Evolutionary conservation across 352 stramenopile genomes (phyloP).

Genomic region (Phytophthora colocasiae): DNA sequence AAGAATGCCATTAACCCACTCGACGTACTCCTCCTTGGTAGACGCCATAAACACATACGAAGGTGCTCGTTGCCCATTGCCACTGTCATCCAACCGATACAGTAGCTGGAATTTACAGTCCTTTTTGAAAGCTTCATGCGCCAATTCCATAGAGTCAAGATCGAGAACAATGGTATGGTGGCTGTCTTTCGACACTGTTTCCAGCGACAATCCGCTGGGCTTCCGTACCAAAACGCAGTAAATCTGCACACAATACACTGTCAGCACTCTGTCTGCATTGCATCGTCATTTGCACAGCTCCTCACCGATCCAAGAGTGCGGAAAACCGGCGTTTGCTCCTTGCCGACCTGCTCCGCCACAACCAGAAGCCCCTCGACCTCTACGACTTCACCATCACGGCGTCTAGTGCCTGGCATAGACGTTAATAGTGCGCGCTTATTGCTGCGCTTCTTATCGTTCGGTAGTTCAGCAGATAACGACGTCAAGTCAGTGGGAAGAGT

Average conservation of each 20-base stretch:
- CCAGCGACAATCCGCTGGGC: constrained; percentile 37
- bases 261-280: constrained; percentile 14
- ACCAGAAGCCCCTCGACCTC: constrained; percentile 56
- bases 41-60: constrained; percentile 51
- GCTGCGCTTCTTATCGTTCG: constrained; percentile 40
- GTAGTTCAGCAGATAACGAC: constrained; percentile 6
- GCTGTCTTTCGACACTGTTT: constrained; percentile 48
- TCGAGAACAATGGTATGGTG: constrained; percentile 45
- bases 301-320: constrained; percentile 60
- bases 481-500: constrained; percentile 27
- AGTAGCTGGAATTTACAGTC: constrained; percentile 54
- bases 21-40: constrained; percentile 34
- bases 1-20: constrained; percentile 50
- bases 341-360: constrained; percentile 54
- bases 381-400: constrained; percentile 42
- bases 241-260: constrained; percentile 40
- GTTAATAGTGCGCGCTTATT: constrained; percentile 51
- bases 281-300: neutral
- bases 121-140: constrained; percentile 38
- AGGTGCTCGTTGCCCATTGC: constrained; percentile 10
- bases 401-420: constrained; percentile 21
- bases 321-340: constrained; percentile 24
- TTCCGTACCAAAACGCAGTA: constrained; percentile 56
- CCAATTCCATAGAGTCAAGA: constrained; percentile 47
- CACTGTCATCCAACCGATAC: constrained; percentile 13